Evolutionary conservation across 768 basidiomycete species (phyloP).

Genomic region (Zangia roseola): DNA sequence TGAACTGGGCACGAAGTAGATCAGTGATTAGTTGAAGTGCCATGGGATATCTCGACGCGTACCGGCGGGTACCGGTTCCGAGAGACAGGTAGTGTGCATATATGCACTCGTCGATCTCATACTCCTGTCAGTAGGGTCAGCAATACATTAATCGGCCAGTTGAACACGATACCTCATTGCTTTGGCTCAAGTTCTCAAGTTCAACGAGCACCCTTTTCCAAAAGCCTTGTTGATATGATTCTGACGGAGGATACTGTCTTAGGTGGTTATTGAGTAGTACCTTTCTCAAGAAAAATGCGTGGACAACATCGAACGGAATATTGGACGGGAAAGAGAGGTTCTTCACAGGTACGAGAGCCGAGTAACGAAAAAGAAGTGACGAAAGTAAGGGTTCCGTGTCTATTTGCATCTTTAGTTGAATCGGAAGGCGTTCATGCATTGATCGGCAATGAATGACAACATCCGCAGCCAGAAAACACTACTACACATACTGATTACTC

Average conservation of each 20-base stretch:
- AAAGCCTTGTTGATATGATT: conserved; percentile 59
- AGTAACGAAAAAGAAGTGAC: conserved; percentile 50
- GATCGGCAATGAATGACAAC: too few species aligned
- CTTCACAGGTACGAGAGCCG: conserved; percentile 47
- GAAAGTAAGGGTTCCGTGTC: conserved; percentile 30
- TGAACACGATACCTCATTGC: conserved; percentile 45
- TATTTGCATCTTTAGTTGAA: background rate
- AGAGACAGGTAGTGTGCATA: conserved; percentile 61
- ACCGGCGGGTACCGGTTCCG: conserved; percentile 31
- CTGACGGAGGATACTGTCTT: conserved; percentile 57
- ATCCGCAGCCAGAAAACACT: too few species aligned
- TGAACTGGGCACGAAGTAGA: conserved; percentile 15
- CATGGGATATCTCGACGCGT: conserved; percentile 2
- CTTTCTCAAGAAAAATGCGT: conserved; percentile 52
- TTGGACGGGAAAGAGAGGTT: conserved; percentile 41
- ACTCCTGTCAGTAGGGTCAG: conserved; percentile 37
- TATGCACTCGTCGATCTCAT: conserved; percentile 63
- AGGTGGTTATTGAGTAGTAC: conserved; percentile 57
- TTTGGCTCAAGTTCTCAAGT: conserved; percentile 45
- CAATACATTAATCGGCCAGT: background rate
- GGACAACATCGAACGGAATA: conserved; percentile 39
- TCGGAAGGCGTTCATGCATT: too few species aligned
- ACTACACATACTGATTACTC: too few species aligned
- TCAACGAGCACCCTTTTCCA: conserved; percentile 70
- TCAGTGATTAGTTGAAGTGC: background rate